A percentile compares a stretch with the other conserved stretches of the same genome.
Evolutionary conservation across 2,329 filamentous ascomycete genomes (phyloP).

Genomic region (Ophiostoma montium): DNA sequence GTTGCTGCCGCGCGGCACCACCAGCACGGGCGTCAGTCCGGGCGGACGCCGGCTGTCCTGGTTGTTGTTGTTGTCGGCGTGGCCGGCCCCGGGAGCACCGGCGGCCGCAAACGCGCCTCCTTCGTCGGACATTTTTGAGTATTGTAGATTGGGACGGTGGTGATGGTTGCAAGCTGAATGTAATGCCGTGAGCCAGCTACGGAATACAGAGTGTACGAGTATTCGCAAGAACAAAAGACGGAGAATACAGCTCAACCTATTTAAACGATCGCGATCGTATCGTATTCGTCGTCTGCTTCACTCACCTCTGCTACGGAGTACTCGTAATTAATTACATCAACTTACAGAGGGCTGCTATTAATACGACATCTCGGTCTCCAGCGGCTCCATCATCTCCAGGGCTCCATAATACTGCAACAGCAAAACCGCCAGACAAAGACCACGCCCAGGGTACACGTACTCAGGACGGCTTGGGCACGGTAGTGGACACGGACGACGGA

Average conservation of each 20-base stretch:
- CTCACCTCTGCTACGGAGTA: too few species aligned
- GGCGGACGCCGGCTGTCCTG: background rate
- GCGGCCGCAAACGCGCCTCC: background rate
- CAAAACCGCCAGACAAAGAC: background rate
- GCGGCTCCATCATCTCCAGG: background rate
- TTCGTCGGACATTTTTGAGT: background rate
- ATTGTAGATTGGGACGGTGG: background rate
- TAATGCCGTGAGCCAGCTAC: too few species aligned
- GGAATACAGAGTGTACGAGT: too few species aligned
- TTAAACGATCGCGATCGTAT: too few species aligned
- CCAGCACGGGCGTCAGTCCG: background rate
- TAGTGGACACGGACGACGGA: background rate
- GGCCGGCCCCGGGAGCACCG: background rate
- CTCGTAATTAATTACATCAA: too few species aligned
- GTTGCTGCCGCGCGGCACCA: background rate
- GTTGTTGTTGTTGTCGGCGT: background rate
- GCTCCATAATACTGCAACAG: constrained; percentile 1
- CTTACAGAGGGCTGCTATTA: too few species aligned
- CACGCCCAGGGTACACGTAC: background rate
- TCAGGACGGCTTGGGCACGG: background rate
- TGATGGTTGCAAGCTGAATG: too few species aligned
- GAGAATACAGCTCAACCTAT: too few species aligned
- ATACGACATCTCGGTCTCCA: background rate
- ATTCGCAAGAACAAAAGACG: too few species aligned
- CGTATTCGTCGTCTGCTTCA: too few species aligned